These are phyloP conservation scores for Phytophthora europaea DNA, from an alignment of 352 stramenopile species.

Conservation along the genomic window DNA sequence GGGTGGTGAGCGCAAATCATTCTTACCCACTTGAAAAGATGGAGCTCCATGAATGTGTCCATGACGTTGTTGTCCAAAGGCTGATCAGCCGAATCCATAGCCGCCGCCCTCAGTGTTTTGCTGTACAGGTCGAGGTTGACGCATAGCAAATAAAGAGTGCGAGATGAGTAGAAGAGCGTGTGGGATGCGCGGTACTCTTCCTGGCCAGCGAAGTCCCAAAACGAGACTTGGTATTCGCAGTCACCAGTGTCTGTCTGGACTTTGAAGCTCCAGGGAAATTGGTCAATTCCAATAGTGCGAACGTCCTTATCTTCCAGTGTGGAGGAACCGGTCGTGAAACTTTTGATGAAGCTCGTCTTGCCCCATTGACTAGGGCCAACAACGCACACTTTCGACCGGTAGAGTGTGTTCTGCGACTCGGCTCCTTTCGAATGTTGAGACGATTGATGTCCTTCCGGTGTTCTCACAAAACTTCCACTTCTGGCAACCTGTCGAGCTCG, in stretches of 20 bases:
- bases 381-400: conserved; percentile 36
- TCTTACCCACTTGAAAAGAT: conserved; percentile 13
- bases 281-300: conserved; percentile 45
- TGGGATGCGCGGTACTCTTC: neutral
- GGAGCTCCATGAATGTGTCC: conserved; percentile 15
- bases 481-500: neutral
- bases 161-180: neutral
- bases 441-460: neutral
- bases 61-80: conserved; percentile 2
- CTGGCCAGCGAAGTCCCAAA: neutral
- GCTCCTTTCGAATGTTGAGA: neutral
- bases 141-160: neutral
- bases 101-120: neutral
- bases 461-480: neutral
- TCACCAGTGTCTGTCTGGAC: neutral
- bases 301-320: conserved; percentile 13
- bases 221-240: conserved; percentile 1
- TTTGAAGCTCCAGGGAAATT: conserved; percentile 26
- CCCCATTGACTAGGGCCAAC: conserved; percentile 39
- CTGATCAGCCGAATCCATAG: neutral
- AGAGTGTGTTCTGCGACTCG: neutral
- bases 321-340: conserved; percentile 14
- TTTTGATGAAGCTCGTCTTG: conserved; percentile 49
- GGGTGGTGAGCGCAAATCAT: conserved; percentile 18
- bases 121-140: neutral